Percentiles rank a stretch among this genome's conserved stretches.
Conservation (phyloP, 2,329 filamentous ascomycete species). For the Hypoxylon sp. region DNA sequence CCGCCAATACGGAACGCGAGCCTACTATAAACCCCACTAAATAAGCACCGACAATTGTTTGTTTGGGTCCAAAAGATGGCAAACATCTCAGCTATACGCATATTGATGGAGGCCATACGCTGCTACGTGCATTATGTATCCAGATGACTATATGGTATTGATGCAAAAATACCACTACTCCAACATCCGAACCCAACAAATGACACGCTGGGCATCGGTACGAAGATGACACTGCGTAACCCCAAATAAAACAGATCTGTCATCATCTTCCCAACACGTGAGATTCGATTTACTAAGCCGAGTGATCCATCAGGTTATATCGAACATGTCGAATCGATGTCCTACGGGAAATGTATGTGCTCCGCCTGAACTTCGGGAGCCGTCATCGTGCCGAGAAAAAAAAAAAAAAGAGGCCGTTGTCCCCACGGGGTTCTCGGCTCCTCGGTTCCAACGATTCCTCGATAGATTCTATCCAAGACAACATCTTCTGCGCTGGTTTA, state of each 20-base stretch:
- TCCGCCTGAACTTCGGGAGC: not conserved
- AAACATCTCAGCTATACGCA: not conserved
- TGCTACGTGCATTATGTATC: constrained; percentile 5
- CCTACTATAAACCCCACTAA: constrained; percentile 18
- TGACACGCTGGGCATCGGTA: not conserved
- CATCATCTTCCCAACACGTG: constrained; percentile 8
- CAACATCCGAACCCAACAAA: not conserved
- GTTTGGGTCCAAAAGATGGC: constrained; percentile 7
- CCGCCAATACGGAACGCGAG: not conserved
- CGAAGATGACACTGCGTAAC: not conserved
- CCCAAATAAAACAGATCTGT: constrained; percentile 19
- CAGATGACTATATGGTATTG: not conserved
- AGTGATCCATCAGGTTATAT: not conserved
- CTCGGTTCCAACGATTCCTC: not conserved
- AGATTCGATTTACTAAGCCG: not conserved
- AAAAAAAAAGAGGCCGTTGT: not conserved
- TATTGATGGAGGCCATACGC: no score
- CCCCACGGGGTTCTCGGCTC: constrained; percentile 1
- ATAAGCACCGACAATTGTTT: constrained; percentile 21
- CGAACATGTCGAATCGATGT: no score
- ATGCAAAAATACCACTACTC: not conserved
- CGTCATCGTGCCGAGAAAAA: not conserved
- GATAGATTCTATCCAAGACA: not conserved
- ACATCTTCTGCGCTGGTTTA: not conserved
- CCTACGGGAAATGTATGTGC: not conserved